Conservation (phyloP, 257 asterid species). For the Solanum clarkiae region DNA sequence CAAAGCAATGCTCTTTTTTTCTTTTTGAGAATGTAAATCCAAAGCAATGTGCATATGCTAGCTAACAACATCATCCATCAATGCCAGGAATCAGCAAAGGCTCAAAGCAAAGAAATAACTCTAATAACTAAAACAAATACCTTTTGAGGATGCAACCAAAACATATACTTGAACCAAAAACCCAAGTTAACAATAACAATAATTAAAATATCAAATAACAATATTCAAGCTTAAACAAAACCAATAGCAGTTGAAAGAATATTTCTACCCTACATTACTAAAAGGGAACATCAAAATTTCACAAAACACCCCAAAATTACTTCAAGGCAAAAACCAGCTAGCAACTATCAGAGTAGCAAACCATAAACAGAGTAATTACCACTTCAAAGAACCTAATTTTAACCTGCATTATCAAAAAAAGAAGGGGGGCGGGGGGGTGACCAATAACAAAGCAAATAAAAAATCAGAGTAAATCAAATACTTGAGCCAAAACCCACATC, state of each 20-base stretch:
- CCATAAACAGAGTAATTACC: not conserved
- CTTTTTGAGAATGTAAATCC: not conserved
- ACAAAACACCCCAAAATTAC: not conserved
- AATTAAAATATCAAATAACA: not conserved
- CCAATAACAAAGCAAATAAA: not conserved
- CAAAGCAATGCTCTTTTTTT: not conserved
- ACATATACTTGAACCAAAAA: not conserved
- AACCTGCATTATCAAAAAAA: not conserved
- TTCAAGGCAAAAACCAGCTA: not conserved
- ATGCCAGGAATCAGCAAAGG: not conserved
- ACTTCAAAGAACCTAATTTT: not conserved
- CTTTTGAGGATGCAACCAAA: not conserved
- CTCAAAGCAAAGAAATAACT: not conserved
- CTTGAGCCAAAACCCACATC: not conserved
- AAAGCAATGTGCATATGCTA: not conserved
- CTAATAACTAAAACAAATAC: not conserved
- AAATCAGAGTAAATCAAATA: not conserved
- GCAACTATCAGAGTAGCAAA: not conserved
- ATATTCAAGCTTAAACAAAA: not conserved
- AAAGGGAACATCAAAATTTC: not conserved
- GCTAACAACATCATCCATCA: not conserved
- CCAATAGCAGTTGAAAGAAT: not conserved
- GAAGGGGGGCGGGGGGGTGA: not conserved
- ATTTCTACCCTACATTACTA: not conserved
- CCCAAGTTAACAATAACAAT: not conserved